A percentile compares a stretch with the other conserved stretches of the same genome.
phyloP scores from a whole-genome alignment of 2,329 filamentous ascomycete genomes.

The Orbilia quercus region DNA sequence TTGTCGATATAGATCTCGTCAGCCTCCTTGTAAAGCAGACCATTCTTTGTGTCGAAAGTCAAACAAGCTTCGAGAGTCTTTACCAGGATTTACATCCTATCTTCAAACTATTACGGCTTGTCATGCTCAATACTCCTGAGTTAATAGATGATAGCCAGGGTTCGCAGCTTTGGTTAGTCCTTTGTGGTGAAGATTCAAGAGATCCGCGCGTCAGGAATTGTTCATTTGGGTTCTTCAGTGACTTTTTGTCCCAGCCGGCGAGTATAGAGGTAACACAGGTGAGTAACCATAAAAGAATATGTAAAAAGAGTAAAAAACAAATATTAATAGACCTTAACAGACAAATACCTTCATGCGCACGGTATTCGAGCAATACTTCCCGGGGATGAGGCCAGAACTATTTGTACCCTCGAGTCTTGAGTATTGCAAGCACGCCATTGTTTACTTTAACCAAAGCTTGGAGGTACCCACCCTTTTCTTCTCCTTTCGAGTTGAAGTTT shows the following conservation, averaged over 20 bases:
- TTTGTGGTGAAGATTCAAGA: constrained; percentile 43
- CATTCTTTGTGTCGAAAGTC: constrained; percentile 39
- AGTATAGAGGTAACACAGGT: constrained; percentile 51
- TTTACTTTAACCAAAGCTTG: constrained; percentile 58
- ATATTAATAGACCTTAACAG: constrained; percentile 17
- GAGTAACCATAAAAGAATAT: constrained; percentile 48
- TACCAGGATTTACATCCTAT: constrained; percentile 54
- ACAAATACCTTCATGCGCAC: constrained; percentile 50
- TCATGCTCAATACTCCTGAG: constrained; percentile 50
- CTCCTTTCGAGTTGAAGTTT: no score
- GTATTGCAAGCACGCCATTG: constrained; percentile 59
- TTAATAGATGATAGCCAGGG: constrained; percentile 41
- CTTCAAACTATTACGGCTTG: constrained; percentile 48
- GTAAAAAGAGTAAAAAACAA: constrained; percentile 17
- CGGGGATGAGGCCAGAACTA: constrained; percentile 57
- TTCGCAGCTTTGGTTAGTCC: constrained; percentile 41
- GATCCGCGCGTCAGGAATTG: constrained; percentile 48
- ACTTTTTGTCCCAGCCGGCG: constrained; percentile 49
- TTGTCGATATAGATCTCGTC: constrained; percentile 50
- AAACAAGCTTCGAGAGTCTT: constrained; percentile 47
- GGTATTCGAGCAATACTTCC: constrained; percentile 58
- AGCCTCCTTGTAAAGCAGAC: constrained; percentile 48
- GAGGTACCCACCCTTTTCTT: constrained; percentile 34
- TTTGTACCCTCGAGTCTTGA: constrained; percentile 58
- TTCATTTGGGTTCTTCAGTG: constrained; percentile 51